Evolutionary conservation across 2,329 filamentous ascomycete genomes (phyloP), one percentile per base, ranked within the genome.

Genomic region (Cucurbitaria berberidis): DNA sequence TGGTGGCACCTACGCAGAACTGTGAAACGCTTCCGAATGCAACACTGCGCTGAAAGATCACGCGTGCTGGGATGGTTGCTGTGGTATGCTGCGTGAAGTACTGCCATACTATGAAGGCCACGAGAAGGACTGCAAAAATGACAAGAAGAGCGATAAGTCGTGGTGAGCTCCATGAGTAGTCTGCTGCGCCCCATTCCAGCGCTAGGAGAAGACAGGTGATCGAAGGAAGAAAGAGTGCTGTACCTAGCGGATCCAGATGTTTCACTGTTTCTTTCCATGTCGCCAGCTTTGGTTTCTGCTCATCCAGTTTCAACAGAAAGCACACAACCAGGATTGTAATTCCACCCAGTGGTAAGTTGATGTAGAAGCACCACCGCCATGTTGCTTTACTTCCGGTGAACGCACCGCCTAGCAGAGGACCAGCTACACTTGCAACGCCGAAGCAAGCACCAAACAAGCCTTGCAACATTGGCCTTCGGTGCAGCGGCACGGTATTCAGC

Each of bases 271-370:
- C 64, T 45, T 64, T 71, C 52, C 64, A 67, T 3, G 43, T 59
- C 8, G 54, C 34, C 61, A 70, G 13, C 64, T 60, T 49, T 10
- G 68, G 68, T 41, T 68, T 70, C 40, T 68, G 57, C 19, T 75
- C 71, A 1, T 72, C 62, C 9, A 70, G 32, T 32, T 72, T 64
- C 36, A 77, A 59, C 45, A 77, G 49, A 16, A 74, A 53, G 29
- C 72, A 62, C 6, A 74, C 66, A 21, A 69, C 59, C 1, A 68
- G 57, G 5, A 72, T 59, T 0, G 78, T 79, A 18, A 81, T 53
- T 3, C 67, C 77, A 18, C 79, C 80, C n/a, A 84, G 73, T 0
- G 82, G 82, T 1, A 84, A 66, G 49, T 85, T 84, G 66, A 84
- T 82, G 44, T 68, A 74, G 54, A 76, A 76, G 52, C 73, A 81